Evolutionary conservation across 1,139 yeast species (phyloP), one percentile per base, ranked within the genome.

Genomic region (Taphrina deformans): DNA sequence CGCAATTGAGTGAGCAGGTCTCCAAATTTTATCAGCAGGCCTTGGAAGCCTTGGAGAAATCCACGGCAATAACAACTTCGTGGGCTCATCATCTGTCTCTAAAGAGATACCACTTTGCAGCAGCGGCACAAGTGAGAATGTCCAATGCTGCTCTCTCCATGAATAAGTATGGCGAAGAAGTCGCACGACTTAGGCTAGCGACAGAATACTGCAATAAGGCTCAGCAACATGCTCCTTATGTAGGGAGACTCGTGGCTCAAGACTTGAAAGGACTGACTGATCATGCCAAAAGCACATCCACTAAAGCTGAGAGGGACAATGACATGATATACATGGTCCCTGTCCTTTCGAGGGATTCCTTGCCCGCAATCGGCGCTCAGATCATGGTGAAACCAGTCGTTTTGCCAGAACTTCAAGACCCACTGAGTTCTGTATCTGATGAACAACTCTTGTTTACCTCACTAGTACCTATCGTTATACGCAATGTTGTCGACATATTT

Each of bases 231-330:
- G 44, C 26, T 10, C 79, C 79, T 65, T 82, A 82, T 68, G 85
- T 84, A 1, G 73, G 75, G 18, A 68, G 74, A 4, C 70, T 75
- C 14, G 83, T 82, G 0, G 73, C 84, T 2, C 74, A 72, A 2
- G 88, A 85, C 69, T 73, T 83, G 6, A 73, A 75, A 26, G 84
- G 85, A 0, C 79, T 87, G 23, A 70, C 74, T 1, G 74, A 74
- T 1, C 79, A 80, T 4, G 79, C 88, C 0, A 72, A 75, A 3
- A 79, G 79, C 0, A 78, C 81, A 1, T 73, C 86, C n/a, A 75
- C 78, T 16, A 77, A 82, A 0, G 84, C 92, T 0, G 91, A 88
- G 70, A 82, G 85, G 70, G 97, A 91, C 69, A 91, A 91, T 72
- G 93, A 89, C 72, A 78, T 90, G 71, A 85, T 91, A 3, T 89